Percentiles rank a stretch among this genome's conserved stretches.
Evolutionary conservation across 2,329 filamentous ascomycete genomes (phyloP).

Genomic region (Trichoderma cornu-damae): DNA sequence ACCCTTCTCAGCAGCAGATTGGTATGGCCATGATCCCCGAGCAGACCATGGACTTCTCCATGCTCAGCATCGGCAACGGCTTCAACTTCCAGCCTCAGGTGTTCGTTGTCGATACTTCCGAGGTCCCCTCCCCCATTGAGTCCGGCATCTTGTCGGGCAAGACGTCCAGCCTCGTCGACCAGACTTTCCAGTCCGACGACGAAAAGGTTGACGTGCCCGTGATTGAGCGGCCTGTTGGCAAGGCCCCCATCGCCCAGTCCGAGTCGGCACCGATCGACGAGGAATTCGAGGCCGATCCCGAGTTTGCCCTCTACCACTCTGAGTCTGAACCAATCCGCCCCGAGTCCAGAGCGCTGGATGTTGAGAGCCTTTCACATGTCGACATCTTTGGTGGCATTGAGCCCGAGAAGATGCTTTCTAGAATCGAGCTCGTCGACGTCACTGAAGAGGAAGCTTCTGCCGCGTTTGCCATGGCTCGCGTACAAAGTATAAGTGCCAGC

Average conservation of each 20-base stretch:
- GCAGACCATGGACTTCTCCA: slow-evolving; percentile 67
- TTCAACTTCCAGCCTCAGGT: slow-evolving; percentile 64
- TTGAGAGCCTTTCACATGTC: slow-evolving; percentile 37
- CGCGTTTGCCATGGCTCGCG: slow-evolving; percentile 43
- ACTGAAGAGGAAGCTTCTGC: slow-evolving; percentile 45
- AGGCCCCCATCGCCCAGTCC: slow-evolving; percentile 27
- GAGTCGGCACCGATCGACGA: slow-evolving; percentile 39
- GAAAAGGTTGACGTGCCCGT: slow-evolving; percentile 54
- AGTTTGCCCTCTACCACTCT: slow-evolving; percentile 57
- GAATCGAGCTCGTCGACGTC: slow-evolving; percentile 60
- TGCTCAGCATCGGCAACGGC: slow-evolving; percentile 56
- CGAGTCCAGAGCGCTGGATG: slow-evolving; percentile 34
- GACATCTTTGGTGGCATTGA: slow-evolving; percentile 51
- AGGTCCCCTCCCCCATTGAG: slow-evolving; percentile 57
- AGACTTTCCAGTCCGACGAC: slow-evolving; percentile 39
- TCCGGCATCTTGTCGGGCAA: slow-evolving; percentile 66
- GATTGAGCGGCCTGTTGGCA: slow-evolving; percentile 45
- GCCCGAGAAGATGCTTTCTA: slow-evolving; percentile 58
- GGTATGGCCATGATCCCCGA: slow-evolving; percentile 82
- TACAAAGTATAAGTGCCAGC: slow-evolving; percentile 44
- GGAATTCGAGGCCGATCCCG: slow-evolving; percentile 58
- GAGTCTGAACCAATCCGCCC: slow-evolving; percentile 27
- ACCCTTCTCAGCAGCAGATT: slow-evolving; percentile 60
- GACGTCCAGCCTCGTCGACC: slow-evolving; percentile 49
- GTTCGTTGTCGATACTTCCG: slow-evolving; percentile 69